A percentile compares a stretch with the other conserved stretches of the same genome.
These are phyloP conservation scores for Auricularia sp. DNA, from an alignment of 768 basidiomycete genomes.

Conservation along the genomic window DNA sequence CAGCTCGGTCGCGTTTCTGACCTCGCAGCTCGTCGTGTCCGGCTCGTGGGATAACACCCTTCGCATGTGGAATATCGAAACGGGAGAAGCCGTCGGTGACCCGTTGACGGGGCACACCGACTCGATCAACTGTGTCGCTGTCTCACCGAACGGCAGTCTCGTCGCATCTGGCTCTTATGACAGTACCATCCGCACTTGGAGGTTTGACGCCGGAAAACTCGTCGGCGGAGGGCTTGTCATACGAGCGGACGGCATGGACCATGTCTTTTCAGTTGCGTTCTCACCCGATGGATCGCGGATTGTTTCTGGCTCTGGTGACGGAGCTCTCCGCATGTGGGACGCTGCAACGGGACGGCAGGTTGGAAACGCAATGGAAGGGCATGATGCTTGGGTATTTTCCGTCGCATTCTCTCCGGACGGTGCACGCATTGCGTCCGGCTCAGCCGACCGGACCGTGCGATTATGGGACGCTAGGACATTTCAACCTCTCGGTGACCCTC, in stretches of 20 bases:
- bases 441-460: too few relatives aligned
- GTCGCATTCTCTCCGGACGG: slow-evolving; percentile 23
- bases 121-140: slow-evolving; percentile 5
- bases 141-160: slow-evolving; percentile 11
- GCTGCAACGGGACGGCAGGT: slow-evolving; percentile 12
- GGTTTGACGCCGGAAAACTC: slow-evolving; percentile 4
- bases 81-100: background rate
- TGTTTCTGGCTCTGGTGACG: slow-evolving; percentile 23
- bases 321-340: slow-evolving; percentile 22
- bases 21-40: slow-evolving; percentile 5
- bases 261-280: slow-evolving; percentile 11
- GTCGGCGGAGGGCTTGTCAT: background rate
- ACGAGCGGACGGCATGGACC: background rate
- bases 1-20: slow-evolving; percentile 6
- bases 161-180: slow-evolving; percentile 12
- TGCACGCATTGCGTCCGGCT: too few relatives aligned
- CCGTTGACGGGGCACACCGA: slow-evolving; percentile 3
- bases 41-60: slow-evolving; percentile 7
- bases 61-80: background rate
- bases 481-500: too few relatives aligned
- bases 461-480: too few relatives aligned
- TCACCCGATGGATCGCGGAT: slow-evolving; percentile 19
- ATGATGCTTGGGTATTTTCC: slow-evolving; percentile 15
- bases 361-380: slow-evolving; percentile 11
- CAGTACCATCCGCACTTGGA: slow-evolving; percentile 9